phyloP scores from a whole-genome alignment of 1,139 yeast genomes.

The Saccharomyces hybrid region DNA sequence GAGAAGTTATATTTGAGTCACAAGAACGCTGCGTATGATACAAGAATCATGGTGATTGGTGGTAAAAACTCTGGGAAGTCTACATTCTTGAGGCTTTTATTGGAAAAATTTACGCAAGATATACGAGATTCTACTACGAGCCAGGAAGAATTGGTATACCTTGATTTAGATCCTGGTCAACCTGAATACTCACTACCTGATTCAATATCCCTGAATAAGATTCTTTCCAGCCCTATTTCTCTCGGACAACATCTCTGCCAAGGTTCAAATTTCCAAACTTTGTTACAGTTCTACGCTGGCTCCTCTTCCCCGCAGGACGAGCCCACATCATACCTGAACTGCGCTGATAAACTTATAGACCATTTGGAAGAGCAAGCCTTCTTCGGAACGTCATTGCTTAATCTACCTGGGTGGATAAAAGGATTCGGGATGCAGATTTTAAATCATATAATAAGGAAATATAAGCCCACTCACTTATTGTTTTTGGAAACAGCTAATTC shows the following conservation, averaged over 20 bases:
- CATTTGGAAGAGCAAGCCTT: conserved; percentile 29
- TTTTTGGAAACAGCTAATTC: conserved; percentile 38
- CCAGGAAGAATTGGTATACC: conserved; percentile 34
- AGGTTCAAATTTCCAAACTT: conserved; percentile 18
- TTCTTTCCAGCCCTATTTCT: conserved; percentile 9
- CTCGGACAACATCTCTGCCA: conserved; percentile 26
- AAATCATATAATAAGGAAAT: conserved; percentile 38
- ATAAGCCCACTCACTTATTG: conserved; percentile 52
- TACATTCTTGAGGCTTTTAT: conserved; percentile 51
- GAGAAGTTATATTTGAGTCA: conserved; percentile 16
- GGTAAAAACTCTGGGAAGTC: conserved; percentile 83
- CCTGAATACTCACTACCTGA: conserved; percentile 75
- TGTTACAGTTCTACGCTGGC: conserved; percentile 52
- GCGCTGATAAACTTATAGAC: conserved; percentile 40
- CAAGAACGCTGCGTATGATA: conserved; percentile 17
- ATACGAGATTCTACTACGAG: conserved; percentile 1
- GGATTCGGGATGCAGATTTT: conserved; percentile 76
- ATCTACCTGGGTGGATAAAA: conserved; percentile 91
- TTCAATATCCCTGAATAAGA: conserved; percentile 32
- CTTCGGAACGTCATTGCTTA: conserved; percentile 50
- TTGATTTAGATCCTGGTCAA: conserved; percentile 92
- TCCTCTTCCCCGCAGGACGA: conserved; percentile 64
- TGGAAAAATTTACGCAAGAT: conserved; percentile 37
- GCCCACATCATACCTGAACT: conserved; percentile 49
- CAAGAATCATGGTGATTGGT: conserved; percentile 45